Percentiles rank a stretch among this genome's conserved stretches.
Conservation (phyloP, 805 yeast species). For the Starmera pachycereana region DNA sequence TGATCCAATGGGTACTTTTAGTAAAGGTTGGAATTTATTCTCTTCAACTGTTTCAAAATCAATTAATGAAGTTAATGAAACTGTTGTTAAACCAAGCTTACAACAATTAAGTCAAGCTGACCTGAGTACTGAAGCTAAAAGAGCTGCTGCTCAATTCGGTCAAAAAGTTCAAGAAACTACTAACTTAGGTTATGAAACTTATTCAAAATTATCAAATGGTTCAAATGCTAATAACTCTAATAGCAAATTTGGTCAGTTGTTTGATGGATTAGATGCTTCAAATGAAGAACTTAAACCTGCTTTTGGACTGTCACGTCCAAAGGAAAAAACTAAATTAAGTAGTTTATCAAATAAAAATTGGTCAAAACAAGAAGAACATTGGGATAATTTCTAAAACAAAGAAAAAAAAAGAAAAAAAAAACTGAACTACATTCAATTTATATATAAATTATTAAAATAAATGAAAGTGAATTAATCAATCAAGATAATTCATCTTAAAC, state of each 20-base stretch:
- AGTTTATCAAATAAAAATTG: constrained; percentile 35
- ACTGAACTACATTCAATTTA: no score
- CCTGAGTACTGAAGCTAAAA: constrained; percentile 66
- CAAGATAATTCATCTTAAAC: no score
- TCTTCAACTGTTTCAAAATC: constrained; percentile 79
- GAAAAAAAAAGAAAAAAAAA: no score
- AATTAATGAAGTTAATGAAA: constrained; percentile 74
- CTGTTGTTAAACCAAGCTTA: constrained; percentile 86
- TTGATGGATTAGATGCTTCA: constrained; percentile 39
- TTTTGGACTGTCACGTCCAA: constrained; percentile 54
- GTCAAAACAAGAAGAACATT: constrained; percentile 44
- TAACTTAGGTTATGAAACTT: constrained; percentile 60
- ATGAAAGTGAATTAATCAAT: no score
- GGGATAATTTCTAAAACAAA: constrained; percentile 65
- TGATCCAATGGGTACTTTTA: constrained; percentile 86
- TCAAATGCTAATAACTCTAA: constrained; percentile 12
- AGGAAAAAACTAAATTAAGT: constrained; percentile 44
- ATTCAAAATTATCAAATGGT: constrained; percentile 39
- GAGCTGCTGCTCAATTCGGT: constrained; percentile 96
- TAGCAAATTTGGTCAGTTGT: constrained; percentile 38
- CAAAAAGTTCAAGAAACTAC: constrained; percentile 89
- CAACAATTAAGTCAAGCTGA: constrained; percentile 75
- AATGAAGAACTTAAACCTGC: constrained; percentile 43
- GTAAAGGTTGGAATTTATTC: constrained; percentile 92
- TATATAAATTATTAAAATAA: no score